Evolutionary conservation across 75 land plant genomes (phyloP), one percentile per base, ranked within the genome.

Genomic region (Picea sitchensis): DNA sequence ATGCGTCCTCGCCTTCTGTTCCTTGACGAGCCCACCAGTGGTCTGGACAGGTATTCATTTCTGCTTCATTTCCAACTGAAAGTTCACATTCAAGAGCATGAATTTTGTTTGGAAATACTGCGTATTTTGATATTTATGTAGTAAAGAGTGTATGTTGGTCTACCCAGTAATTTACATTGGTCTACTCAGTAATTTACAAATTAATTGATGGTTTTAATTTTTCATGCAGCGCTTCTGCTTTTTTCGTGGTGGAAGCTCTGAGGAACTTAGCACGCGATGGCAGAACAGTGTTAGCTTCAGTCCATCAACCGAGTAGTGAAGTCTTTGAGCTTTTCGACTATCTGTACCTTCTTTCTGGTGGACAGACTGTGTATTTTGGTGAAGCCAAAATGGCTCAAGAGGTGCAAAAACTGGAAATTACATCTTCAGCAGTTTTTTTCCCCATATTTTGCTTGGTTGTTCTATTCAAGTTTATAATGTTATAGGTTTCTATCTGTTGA

Each of bases 301-400:
- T 92, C 51, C 94, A 92, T 81, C 93, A 91, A 65, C 93, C 93
- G 12, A 91, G 89, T 72, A 90, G 93, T 58, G 89, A 91, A 76
- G 87, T 92, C 1, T 92, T 90, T 67, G 78, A 79, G 61, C 88
- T 92, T 23, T 90, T 94, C 59, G 84, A 92, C 76, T 76, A 82
- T 54, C 81, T 94, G 34, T 82, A 72, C 41, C 88, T 94, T 30
- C 83, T 94, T 15, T 87, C 96, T 1, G 72, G 51, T 23, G 96
- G 96, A 23, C 80, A 71, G 62, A 79, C 85, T 4, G 80, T 92
- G 14, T 94, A 92, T 72, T 92, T 94, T 76, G 96, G 96, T 30
- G 73, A 78, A 58, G 17, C 23, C 23, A 62, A 62, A 20, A 62
- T 62, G 64, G 64, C 64, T 62, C 64, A 20, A 8, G 21, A 62